A percentile compares a stretch with the other conserved stretches of the same genome.
These are phyloP conservation scores for Chalaropsis thielavioides DNA, from an alignment of 2,329 filamentous ascomycete species.

Conservation along the genomic window DNA sequence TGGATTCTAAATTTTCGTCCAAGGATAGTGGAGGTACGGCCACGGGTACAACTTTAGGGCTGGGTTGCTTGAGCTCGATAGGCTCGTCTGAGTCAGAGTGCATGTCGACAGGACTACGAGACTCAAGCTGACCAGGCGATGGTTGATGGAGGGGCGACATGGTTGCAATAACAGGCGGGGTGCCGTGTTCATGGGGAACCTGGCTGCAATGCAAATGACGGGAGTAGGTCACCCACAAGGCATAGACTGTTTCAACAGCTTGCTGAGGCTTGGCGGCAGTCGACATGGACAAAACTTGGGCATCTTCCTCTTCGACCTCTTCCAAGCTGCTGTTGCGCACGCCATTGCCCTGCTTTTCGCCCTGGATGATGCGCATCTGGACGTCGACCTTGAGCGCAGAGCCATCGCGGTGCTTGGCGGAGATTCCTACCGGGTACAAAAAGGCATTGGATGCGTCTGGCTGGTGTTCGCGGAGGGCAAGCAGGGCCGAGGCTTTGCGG, in stretches of 20 bases:
- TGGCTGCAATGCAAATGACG: conserved; percentile 72
- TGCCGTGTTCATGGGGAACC: conserved; percentile 39
- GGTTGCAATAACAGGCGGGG: conserved; percentile 47
- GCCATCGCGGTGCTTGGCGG: conserved; percentile 78
- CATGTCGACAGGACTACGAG: conserved; percentile 16
- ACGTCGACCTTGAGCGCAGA: conserved; percentile 87
- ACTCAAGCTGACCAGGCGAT: conserved; percentile 50
- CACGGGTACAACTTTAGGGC: conserved; percentile 20
- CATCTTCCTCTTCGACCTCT: conserved; percentile 41
- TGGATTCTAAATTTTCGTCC: conserved; percentile 5
- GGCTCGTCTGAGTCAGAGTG: conserved; percentile 17
- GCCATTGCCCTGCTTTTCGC: conserved; percentile 51
- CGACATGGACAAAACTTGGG: conserved; percentile 7
- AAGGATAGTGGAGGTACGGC: conserved; percentile 10
- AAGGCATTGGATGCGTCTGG: conserved; percentile 68
- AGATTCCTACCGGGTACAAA: conserved; percentile 67
- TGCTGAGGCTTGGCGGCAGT: conserved; percentile 23
- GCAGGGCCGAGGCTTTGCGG: conserved; percentile 68
- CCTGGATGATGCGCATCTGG: conserved; percentile 92
- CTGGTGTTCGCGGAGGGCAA: conserved; percentile 70
- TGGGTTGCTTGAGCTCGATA: conserved; percentile 24
- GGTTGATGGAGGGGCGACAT: conserved; percentile 65
- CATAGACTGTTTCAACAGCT: conserved; percentile 71
- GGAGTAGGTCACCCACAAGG: conserved; percentile 94
- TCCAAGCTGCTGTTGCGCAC: conserved; percentile 46